A percentile compares a stretch with the other conserved stretches of the same genome.
Evolutionary conservation across 257 asterid genomes (phyloP).

Genomic region (Przewalskia tangutica): DNA sequence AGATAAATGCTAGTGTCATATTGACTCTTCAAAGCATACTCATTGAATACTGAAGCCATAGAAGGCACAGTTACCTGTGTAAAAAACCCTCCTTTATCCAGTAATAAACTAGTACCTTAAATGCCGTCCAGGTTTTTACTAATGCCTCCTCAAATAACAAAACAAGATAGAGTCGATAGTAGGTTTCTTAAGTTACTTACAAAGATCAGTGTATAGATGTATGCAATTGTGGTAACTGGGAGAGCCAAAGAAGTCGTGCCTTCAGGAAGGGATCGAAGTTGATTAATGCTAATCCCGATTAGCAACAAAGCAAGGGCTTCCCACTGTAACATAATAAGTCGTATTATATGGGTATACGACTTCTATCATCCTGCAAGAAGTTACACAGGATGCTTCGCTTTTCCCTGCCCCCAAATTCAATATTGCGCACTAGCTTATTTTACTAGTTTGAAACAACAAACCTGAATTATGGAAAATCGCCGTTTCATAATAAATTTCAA

Average conservation of each 20-base stretch:
- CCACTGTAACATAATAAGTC: constrained; percentile 49
- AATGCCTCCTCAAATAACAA: not conserved
- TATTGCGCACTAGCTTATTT: not conserved
- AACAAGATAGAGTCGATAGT: not conserved
- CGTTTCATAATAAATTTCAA: constrained; percentile 85
- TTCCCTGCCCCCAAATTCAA: not conserved
- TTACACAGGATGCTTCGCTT: not conserved
- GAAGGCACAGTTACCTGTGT: constrained; percentile 91
- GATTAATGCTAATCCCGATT: constrained; percentile 90
- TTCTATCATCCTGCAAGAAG: not conserved
- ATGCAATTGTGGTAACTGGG: constrained; percentile 78
- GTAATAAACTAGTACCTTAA: not conserved
- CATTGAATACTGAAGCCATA: constrained; percentile 93
- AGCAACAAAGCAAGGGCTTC: constrained; percentile 98
- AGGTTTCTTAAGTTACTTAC: constrained; percentile 44
- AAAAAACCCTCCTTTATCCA: not conserved
- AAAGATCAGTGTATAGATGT: constrained; percentile 74
- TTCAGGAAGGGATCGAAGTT: constrained; percentile 80
- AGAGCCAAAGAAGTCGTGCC: constrained; percentile 74
- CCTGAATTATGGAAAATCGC: constrained; percentile 90
- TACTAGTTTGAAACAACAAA: constrained; percentile 20
- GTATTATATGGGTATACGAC: not conserved
- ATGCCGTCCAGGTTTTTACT: not conserved
- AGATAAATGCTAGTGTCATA: constrained; percentile 97
- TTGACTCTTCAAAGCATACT: constrained; percentile 96